Base-by-base conservation (phyloP, 345 rosid genomes). In the Heritiera littoralis region DNA sequence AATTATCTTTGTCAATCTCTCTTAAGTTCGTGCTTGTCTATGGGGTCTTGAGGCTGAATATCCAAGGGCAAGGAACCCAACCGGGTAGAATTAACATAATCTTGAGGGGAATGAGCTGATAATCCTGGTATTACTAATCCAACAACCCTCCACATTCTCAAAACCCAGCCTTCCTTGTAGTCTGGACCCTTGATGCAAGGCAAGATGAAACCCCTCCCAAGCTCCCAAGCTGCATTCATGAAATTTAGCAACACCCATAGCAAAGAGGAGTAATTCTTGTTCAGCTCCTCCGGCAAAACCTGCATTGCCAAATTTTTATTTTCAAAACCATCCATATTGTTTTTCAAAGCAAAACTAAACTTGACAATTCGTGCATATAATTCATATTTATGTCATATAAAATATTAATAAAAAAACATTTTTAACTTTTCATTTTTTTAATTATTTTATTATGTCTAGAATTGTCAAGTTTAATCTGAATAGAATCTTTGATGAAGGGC, bases 181-280 rank as follows among this genome's bases (percentile, higher is more conserved):
- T 85, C 87, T 2, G 38, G 55, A 15, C 95, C 95, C 80, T 66
- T 78, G 20, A 68, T 9, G 52, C 48, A 80, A 5, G 91, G 90
- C 6, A 92, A 46, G 69, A 88, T 70, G 80, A 90, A 81, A 45
- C 96, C 76, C 61, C 97, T 83, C 0, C 83, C 32, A 15, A 94
- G 76, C 88, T 93, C 93, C 97, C 94, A 89, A 48, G 72, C 17
- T 11, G 94, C 95, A 54, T 82, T 87, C 61, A 84, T 8, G 8
- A 56, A 8, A 84, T 86, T 85, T 1, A 94, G 95, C 43, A 88
- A 28, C 11, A 41, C 79, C 90, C 89, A 89, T 23, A 89, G 10
- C 45, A 85, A 49, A n/a, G 73, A 83, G 66, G 87, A 92, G 86
- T 90, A 89, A 82, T 91, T 91, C 87, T 87, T 92, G 84, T 90